Conservation (phyloP, 345 rosid genomes). For the Ailanthus altissimus region DNA sequence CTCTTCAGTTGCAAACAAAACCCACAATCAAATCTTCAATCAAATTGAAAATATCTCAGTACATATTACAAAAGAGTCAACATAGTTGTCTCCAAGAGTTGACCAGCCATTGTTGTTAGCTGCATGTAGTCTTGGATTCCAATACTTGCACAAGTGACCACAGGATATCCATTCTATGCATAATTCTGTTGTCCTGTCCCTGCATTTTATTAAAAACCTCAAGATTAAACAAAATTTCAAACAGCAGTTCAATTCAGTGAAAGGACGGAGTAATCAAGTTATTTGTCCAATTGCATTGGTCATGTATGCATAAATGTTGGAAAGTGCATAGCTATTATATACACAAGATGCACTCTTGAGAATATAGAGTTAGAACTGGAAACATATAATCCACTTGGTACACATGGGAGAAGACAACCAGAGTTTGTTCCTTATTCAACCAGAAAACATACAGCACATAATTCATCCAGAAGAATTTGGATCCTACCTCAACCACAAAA, state of each 20-base stretch:
- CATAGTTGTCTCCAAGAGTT: constrained; percentile 21
- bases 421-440: background rate
- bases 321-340: background rate
- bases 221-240: constrained; percentile 4
- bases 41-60: constrained; percentile 32
- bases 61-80: constrained; percentile 31
- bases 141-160: constrained; percentile 92
- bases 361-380: background rate
- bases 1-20: constrained; percentile 22
- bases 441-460: background rate
- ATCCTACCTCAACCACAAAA: constrained; percentile 86
- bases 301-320: background rate
- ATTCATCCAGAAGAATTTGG: constrained; percentile 18
- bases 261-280: background rate
- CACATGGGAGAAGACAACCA: constrained; percentile 10
- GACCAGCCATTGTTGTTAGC: constrained; percentile 30
- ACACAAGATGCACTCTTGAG: background rate
- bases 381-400: background rate
- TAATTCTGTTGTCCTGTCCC: constrained; percentile 69
- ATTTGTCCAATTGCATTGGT: background rate
- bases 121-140: constrained; percentile 60
- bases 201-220: constrained; percentile 37
- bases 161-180: constrained; percentile 91
- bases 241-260: background rate
- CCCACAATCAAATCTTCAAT: constrained; percentile 21